Base-by-base conservation (phyloP, 1,284 basidiomycete species). In the Trametes sp. region DNA sequence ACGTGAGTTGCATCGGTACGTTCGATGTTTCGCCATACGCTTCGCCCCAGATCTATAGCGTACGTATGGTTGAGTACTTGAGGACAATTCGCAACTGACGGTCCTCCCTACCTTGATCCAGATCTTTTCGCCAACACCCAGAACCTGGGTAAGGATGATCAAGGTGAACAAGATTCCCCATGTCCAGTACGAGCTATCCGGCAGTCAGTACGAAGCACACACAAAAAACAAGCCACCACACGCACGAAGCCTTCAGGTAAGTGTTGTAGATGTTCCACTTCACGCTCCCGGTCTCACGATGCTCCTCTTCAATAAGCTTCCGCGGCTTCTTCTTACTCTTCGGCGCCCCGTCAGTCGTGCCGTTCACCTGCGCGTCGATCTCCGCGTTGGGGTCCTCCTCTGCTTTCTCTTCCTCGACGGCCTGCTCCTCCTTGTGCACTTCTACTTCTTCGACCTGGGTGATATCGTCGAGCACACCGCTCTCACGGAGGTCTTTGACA, bases 251-350 rank as follows among this genome's bases (percentile, higher is more conserved):
- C 69, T 84, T 81, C 61, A 95, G 79, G 73, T 95, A 95, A 14
- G 86, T 88, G 65, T 88, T 87, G 74, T 95, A 95, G 48, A 94
- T 88, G 2, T 76, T 73, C 89, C 89, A 92, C 71, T 93, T 92
- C 36, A 95, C 93, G 54, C 86, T 84, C 2, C 93, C 93, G 1
- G 83, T 81, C 45, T 90, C 87, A 23, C 93, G 79, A 68, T 89
- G 87, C 72, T 92, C 90, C 55, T 89, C 89, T 62, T 87, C 84
- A 11, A 92, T 76, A 8, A 92, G 78, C 69, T 89, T 89, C 59
- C 87, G 77, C 0, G 88, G 83, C 69, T 86, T 85, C 75, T 86
- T 87, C 52, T 74, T 76, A 8, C 69, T 72, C 7, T 64, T 69
- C 1, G 67, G 59, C 44, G 73, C 70, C 2, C 51, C 41, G 26